Evolutionary conservation across 805 yeast genomes (phyloP).

Genomic region (Ogataea minuta): DNA sequence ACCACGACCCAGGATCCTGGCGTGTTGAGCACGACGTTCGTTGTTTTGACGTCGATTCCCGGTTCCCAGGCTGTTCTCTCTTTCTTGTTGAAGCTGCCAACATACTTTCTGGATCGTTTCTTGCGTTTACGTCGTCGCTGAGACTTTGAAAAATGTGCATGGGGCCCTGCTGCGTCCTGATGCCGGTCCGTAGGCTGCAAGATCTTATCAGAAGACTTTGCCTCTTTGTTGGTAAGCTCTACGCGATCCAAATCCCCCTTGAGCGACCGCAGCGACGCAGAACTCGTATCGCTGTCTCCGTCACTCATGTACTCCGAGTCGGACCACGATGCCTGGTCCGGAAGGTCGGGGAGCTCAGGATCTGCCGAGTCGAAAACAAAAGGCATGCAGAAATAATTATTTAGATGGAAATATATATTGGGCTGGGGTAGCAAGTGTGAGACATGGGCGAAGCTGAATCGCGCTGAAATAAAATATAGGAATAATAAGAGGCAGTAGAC

Average conservation of each 20-base stretch:
- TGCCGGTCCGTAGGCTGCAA: constrained; percentile 8
- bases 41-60: constrained; percentile 51
- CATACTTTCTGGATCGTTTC: constrained; percentile 30
- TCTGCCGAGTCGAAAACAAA: constrained; percentile 40
- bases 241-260: not conserved
- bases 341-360: constrained; percentile 40
- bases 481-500: too few species aligned
- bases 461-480: too few species aligned
- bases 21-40: constrained; percentile 48
- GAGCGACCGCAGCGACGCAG: constrained; percentile 1
- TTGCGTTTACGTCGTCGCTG: constrained; percentile 8
- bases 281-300: not conserved
- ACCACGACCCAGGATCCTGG: constrained; percentile 54
- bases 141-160: not conserved
- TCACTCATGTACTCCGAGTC: constrained; percentile 30
- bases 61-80: constrained; percentile 57
- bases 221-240: not conserved
- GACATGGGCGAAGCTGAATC: too few species aligned
- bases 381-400: constrained; percentile 1
- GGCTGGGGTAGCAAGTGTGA: too few species aligned
- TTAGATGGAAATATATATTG: too few species aligned
- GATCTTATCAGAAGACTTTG: not conserved
- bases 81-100: constrained; percentile 38
- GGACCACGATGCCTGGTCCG: constrained; percentile 35
- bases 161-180: constrained; percentile 4